Evolutionary conservation across 305 asterid species (phyloP).

Genomic region (Andrographis paniculata): DNA sequence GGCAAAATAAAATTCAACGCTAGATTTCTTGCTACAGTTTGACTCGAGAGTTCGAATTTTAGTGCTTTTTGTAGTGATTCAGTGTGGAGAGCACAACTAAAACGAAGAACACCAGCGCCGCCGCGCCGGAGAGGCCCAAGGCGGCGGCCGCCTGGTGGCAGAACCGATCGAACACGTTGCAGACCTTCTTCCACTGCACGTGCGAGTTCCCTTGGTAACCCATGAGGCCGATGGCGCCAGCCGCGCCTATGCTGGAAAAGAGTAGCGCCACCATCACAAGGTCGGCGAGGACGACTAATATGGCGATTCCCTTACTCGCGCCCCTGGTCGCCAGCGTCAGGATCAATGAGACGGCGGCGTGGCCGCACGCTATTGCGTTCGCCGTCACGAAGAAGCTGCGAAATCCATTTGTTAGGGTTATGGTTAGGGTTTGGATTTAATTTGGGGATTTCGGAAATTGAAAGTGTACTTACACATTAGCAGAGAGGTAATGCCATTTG

Average conservation of each 20-base stretch:
- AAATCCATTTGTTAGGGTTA: no score
- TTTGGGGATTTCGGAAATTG: background rate
- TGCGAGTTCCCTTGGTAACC: constrained; percentile 68
- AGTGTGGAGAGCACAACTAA: constrained; percentile 37
- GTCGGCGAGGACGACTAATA: constrained; percentile 34
- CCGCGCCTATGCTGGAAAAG: constrained; percentile 53
- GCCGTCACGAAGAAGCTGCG: constrained; percentile 65
- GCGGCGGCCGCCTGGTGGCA: constrained; percentile 47
- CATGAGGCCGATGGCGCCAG: constrained; percentile 50
- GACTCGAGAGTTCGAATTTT: no score
- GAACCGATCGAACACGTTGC: constrained; percentile 40
- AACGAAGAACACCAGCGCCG: constrained; percentile 31
- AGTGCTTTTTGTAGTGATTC: constrained; percentile 37
- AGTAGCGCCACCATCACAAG: constrained; percentile 59
- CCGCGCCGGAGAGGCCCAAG: constrained; percentile 35
- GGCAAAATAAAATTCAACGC: no score
- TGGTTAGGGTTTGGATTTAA: no score
- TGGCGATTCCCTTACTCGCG: constrained; percentile 19
- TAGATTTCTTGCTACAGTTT: no score
- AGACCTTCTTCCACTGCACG: constrained; percentile 61
- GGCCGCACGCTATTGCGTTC: constrained; percentile 59
- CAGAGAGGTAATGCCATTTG: constrained; percentile 49
- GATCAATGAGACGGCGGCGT: constrained; percentile 50
- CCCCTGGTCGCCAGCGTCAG: constrained; percentile 32
- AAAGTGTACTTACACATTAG: constrained; percentile 42